phyloP scores from a whole-genome alignment of 2,329 filamentous ascomycete genomes.

The Arachnopeziza araneosa region DNA sequence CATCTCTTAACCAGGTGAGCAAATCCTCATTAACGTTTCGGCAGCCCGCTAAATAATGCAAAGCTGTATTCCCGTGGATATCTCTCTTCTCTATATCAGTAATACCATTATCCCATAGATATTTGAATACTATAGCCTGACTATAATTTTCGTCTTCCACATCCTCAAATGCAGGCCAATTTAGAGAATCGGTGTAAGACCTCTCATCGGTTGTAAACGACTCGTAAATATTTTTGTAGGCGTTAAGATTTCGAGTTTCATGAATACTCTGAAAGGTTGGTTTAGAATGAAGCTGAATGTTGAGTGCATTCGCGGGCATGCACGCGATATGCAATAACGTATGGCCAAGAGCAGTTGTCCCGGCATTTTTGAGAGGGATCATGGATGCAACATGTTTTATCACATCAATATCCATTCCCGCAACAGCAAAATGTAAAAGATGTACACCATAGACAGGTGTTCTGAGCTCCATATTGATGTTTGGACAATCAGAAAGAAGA shows the following conservation, averaged over 20 bases:
- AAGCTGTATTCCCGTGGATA: slow-evolving; percentile 18
- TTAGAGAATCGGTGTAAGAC: too few species aligned
- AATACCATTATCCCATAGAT: neutral
- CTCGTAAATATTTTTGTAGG: slow-evolving; percentile 9
- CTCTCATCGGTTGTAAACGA: neutral
- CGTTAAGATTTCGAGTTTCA: slow-evolving; percentile 9
- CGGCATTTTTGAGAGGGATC: slow-evolving; percentile 11
- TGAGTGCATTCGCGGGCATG: slow-evolving; percentile 10
- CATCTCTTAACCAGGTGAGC: slow-evolving; percentile 7
- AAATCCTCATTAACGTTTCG: slow-evolving; percentile 7
- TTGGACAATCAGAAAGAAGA: slow-evolving; percentile 5
- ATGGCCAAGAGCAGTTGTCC: slow-evolving; percentile 16
- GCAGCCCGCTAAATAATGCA: slow-evolving; percentile 18
- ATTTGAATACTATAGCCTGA: slow-evolving; percentile 10
- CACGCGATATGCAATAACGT: slow-evolving; percentile 20
- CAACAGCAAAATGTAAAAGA: slow-evolving; percentile 20
- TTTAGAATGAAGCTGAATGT: slow-evolving; percentile 11
- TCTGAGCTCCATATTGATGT: slow-evolving; percentile 15
- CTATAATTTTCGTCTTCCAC: neutral
- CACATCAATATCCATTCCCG: slow-evolving; percentile 13
- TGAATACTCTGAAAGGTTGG: slow-evolving; percentile 14
- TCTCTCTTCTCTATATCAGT: slow-evolving; percentile 6
- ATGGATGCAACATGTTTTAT: slow-evolving; percentile 9
- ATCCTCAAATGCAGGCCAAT: too few species aligned
- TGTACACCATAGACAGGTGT: slow-evolving; percentile 17